Evolutionary conservation across 768 basidiomycete genomes (phyloP), one percentile per base, ranked within the genome.

Genomic region (Amanita molliuscula): DNA sequence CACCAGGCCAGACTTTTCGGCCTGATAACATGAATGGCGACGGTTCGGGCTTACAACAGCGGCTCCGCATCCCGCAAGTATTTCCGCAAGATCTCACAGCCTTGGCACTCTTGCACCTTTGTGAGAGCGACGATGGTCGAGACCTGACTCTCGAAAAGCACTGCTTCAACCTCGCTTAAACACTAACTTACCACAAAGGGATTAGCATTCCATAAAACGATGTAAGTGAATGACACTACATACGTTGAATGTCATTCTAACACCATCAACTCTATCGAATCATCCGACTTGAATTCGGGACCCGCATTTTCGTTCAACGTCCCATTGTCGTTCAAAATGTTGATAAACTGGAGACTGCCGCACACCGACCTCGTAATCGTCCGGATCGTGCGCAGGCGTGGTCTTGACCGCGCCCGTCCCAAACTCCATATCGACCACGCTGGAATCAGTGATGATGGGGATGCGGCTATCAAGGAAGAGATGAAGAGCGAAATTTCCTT

Each of bases 321-420:
- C 7, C 96, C 96, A 61, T 99, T 90, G 58, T 98, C 95, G 60
- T 96, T 96, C 59, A 98, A 64, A 55, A 98, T 85, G 59, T 87
- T 97, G 69, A 99, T 84, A 62, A 96, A 95, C 41, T 88, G 82
- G 18, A 99, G 74, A 10, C 83, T 79, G 62, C 98, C 95, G 71
- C 59, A 81, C 61, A 8, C 92, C 96, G 56, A 93, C 92, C 56
- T 92, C 91, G 65, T 95, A 98, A 75, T 98, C 95, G 61, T 94
- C 94, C 13, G 83, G 88, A 63, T 98, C 96, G 61, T 98, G 96
- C 0, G 95, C 96, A 13, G 96, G 96, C 0, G 96, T 98, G 60
- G 98, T 97, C 72, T 99, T 98, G 46, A 98, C 95, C 0, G 95
- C 96, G 62, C 96, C 96, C 28, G 96, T 99, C 31, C 96, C 96